Evolutionary conservation across 2,329 filamentous ascomycete species (phyloP).

Genomic region (Aspergillus texensis): DNA sequence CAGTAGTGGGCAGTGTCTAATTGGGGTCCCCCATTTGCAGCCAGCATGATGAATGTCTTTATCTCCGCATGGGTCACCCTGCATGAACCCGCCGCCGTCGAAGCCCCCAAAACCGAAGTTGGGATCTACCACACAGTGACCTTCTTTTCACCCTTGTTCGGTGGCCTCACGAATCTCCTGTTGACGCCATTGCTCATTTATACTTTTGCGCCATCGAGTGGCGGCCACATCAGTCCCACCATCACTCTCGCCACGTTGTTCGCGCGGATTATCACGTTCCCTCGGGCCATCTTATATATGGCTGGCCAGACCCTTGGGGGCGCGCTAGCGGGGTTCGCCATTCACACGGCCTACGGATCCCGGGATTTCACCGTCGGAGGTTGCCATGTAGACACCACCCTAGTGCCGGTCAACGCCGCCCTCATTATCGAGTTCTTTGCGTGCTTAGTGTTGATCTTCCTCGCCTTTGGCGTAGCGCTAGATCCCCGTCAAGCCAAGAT

Average conservation of each 20-base stretch:
- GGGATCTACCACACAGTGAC: slow-evolving; percentile 33
- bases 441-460: slow-evolving; percentile 50
- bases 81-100: slow-evolving; percentile 19
- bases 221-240: slow-evolving; percentile 57
- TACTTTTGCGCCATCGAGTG: slow-evolving; percentile 51
- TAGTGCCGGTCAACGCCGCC: slow-evolving; percentile 43
- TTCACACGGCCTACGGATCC: slow-evolving; percentile 37
- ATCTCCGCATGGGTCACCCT: slow-evolving; percentile 27
- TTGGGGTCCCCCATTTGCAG: slow-evolving; percentile 6
- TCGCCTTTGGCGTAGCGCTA: slow-evolving; percentile 56
- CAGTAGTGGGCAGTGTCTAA: not conserved
- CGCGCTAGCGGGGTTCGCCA: slow-evolving; percentile 47
- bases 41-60: slow-evolving; percentile 32
- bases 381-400: slow-evolving; percentile 40
- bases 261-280: slow-evolving; percentile 52
- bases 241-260: slow-evolving; percentile 59
- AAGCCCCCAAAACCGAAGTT: slow-evolving; percentile 20
- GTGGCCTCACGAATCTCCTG: slow-evolving; percentile 44
- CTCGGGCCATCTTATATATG: slow-evolving; percentile 53
- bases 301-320: slow-evolving; percentile 50
- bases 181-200: slow-evolving; percentile 54
- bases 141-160: slow-evolving; percentile 37
- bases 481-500: slow-evolving; percentile 55
- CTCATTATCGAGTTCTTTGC: slow-evolving; percentile 54
- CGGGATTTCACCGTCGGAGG: slow-evolving; percentile 38